Base-by-base conservation (phyloP, 192 early-diverging fungal species). In the Podila clonocystis region DNA sequence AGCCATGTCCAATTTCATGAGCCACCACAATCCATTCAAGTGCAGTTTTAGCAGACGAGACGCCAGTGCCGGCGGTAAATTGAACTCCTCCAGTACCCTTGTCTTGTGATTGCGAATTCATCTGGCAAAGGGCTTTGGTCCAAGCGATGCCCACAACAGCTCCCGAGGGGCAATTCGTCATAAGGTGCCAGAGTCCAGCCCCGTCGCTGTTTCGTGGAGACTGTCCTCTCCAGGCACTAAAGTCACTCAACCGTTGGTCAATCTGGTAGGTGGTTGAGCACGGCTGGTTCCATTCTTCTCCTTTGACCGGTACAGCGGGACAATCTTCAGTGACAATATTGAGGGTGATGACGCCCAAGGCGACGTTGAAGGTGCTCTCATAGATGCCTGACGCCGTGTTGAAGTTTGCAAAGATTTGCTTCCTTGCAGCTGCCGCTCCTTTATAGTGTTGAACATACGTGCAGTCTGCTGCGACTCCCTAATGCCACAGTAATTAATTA, bases 1-100 rank as follows among this genome's bases (percentile, higher is more conserved):
- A 94, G 49, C 90, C 90, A 72, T 97, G 96, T 26, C 96, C 95
- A 75, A 97, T 90, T 83, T 97, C 97, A 74, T 98, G 97, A 29
- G 97, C 97, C 12, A 97, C 91, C 5, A 97, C 92, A 84, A 95
- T 95, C 96, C 96, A 98, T 79, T 96, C 94, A 65, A 91, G 91
- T n/a, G 90, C 87, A 20, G 89, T 90, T n/a, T 90, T 87, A 0
- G 96, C 88, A 0, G 96, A 93, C 20, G 94, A 95, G 2, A 98
- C 91, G 57, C 93, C 97, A 5, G 94, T 92, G 11, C 96, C 95
- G 33, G 94, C 92, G 6, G 94, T 91, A 74, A 82, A 92, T 49
- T 61, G 74, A 63, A 71, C 73, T 41, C 82, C 73, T 41, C 82
- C 83, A 22, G 82, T 83, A 17, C 75, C 75, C 19, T 45, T 8